These are phyloP conservation scores for Pelargonium myrrhifolium DNA, from an alignment of 441 rosid genomes.

Conservation along the genomic window DNA sequence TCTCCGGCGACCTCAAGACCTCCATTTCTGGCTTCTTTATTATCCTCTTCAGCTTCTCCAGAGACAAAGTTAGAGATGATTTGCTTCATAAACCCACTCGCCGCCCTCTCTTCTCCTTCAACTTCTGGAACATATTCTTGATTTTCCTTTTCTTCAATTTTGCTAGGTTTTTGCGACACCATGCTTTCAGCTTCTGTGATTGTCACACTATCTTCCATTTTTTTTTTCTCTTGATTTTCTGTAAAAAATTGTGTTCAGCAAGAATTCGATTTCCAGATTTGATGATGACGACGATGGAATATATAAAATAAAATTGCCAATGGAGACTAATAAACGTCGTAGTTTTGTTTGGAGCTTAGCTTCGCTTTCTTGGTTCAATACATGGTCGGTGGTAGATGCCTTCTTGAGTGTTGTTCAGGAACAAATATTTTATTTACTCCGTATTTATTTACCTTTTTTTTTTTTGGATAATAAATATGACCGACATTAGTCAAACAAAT, in stretches of 20 bases:
- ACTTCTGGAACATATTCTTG: background rate
- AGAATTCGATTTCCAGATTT: background rate
- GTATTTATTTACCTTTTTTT: too few relatives aligned
- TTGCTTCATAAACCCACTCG: constrained; percentile 27
- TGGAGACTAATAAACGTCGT: background rate
- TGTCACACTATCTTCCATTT: constrained; percentile 45
- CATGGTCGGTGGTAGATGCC: background rate
- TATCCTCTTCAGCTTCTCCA: constrained; percentile 20
- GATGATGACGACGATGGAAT: background rate
- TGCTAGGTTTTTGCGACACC: constrained; percentile 21
- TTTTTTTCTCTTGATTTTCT: background rate
- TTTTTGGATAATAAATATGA: too few relatives aligned
- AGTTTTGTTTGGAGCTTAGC: too few relatives aligned
- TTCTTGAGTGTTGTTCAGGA: background rate
- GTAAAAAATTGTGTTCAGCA: background rate
- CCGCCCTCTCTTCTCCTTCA: constrained; percentile 25
- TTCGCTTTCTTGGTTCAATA: background rate
- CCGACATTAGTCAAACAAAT: too few relatives aligned
- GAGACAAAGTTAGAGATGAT: constrained; percentile 33
- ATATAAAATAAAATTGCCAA: background rate
- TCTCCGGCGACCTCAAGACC: background rate
- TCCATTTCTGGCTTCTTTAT: constrained; percentile 10
- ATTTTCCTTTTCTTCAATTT: constrained; percentile 9
- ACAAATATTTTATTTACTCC: too few relatives aligned
- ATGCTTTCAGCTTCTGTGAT: constrained; percentile 33